Evolutionary conservation across 257 asterid genomes (phyloP), one percentile per base, ranked within the genome.

Genomic region (Fraxinus cuspidata): DNA sequence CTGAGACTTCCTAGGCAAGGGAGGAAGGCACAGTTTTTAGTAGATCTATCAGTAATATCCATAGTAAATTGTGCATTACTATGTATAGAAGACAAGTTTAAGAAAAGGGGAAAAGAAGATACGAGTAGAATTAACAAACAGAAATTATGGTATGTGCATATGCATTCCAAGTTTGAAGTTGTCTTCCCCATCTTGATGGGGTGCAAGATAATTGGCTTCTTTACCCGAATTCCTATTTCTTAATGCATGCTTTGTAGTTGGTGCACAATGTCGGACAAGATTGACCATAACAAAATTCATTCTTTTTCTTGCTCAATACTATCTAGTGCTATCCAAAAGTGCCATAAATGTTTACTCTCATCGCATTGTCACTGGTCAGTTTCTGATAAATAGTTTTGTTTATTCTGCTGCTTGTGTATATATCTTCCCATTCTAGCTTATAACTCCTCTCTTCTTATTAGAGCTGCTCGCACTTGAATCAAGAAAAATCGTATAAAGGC

Each of bases 401-500:
- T 23, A 4, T 51, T 25, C 23, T 1, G 47, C 42, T 34, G 28
- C 44, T 5, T 49, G 28, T 19, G 37, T 9, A 27, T 34, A 27
- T 56, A 13, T 29, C 25, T 16, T 8, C 23, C 19, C 6, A 31
- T 70, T 27, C 9, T 32, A 76, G 8, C 28, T 29, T 35, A 21
- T 86, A 73, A 80, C 74, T 47, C 3, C 16, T 8, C 21, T 71
- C 44, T 63, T 58, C 73, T 73, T 85, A 47, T 19, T 67, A 95
- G 99, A 93, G 86, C 76, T 95, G 99, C 78, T 82, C 78, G 21
- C 81, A 74, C 1, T 38, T 79, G 9, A 74, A 16, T 74, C 73
- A 25, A 78, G 84, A 81, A 18, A 71, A 81, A 71, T 78, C 78
- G 5, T 80, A 85, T 31, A 47, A 83, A 58, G 89, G 83, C 23